Base-by-base conservation (phyloP, 345 rosid genomes). In the Excoecaria agallocha region DNA sequence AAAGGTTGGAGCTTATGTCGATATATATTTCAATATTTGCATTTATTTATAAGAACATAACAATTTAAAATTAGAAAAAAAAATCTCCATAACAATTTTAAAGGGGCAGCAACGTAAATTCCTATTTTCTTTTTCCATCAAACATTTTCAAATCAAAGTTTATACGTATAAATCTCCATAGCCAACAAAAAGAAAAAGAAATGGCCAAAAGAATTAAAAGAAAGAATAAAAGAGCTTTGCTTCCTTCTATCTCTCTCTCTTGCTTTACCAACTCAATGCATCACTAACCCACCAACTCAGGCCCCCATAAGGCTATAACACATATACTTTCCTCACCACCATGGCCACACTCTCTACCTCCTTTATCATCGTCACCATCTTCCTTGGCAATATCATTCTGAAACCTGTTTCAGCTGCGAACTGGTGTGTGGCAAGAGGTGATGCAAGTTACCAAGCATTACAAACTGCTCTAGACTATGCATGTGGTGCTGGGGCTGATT, bases 371-470 rank as follows among this genome's bases (percentile, higher is more conserved):
- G 48, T 43, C 10, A 30, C 19, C 15, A 16, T 68, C 48, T 70
- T 77, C 39, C 38, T 41, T 20, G 20, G 50, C 13, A 24, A 59
- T 15, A 48, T 39, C 17, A 7, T 35, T 50, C n/a, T 24, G 6
- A 16, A 60, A 56, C 43, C 43, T 12, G 78, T 15, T 8, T 51
- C 20, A 11, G 77, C 16, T 16, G 78, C 62, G 1, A 68, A 68
- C 51, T 91, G 97, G 97, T 91, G 97, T n/a, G 97, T 91, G 6
- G 89, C 87, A 11, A 82, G 97, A 76, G 87, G 88, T 45, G 94
- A 88, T 59, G 93, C 93, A 6, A 90, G 82, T 68, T 73, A 54
- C 81, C 83, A 85, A 37, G 90, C 87, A 3, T 76, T 91, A 77
- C 94, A 88, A 60, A 77, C 85, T 0, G 87, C 94, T 9, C 70